Percentiles rank a stretch among this genome's conserved stretches.
These are phyloP conservation scores for Dictyophora rubrovolvata DNA, from an alignment of 768 basidiomycete species.

Conservation along the genomic window DNA sequence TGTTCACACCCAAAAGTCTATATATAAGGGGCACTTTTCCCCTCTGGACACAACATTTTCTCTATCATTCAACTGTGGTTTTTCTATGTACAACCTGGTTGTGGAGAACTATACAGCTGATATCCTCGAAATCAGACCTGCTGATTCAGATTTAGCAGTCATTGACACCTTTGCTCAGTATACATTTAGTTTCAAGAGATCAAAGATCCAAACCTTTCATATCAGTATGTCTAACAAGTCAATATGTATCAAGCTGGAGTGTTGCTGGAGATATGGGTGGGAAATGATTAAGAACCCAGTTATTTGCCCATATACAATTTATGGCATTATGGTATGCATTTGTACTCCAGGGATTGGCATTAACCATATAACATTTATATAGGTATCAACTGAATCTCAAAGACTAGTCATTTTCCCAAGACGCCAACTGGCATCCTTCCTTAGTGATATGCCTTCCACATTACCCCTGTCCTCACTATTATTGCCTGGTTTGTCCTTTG, in stretches of 20 bases:
- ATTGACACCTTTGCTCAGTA: not conserved
- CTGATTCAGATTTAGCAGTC: not conserved
- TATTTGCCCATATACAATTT: not conserved
- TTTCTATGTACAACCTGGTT: conserved; percentile 1
- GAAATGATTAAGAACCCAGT: not conserved
- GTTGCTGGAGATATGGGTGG: not conserved
- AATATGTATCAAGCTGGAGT: not conserved
- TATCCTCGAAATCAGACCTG: not conserved
- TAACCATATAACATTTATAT: not conserved
- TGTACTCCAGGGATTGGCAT: not conserved
- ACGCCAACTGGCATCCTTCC: conserved; percentile 47
- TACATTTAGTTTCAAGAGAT: not conserved
- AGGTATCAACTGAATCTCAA: conserved; percentile 38
- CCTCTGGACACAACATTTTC: too few relatives aligned
- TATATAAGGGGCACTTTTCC: too few relatives aligned
- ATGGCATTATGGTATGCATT: not conserved
- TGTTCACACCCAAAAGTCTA: too few relatives aligned
- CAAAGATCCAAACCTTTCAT: not conserved
- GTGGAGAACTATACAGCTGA: not conserved
- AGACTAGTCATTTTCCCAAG: conserved; percentile 49
- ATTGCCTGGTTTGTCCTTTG: conserved; percentile 53
- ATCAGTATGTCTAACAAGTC: not conserved
- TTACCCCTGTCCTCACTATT: conserved; percentile 62
- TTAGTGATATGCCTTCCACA: conserved; percentile 53
- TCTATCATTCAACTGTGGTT: too few relatives aligned